Base-by-base conservation (phyloP, 202 grass and related monocot species). In the Cymbopogon flexuosus region DNA sequence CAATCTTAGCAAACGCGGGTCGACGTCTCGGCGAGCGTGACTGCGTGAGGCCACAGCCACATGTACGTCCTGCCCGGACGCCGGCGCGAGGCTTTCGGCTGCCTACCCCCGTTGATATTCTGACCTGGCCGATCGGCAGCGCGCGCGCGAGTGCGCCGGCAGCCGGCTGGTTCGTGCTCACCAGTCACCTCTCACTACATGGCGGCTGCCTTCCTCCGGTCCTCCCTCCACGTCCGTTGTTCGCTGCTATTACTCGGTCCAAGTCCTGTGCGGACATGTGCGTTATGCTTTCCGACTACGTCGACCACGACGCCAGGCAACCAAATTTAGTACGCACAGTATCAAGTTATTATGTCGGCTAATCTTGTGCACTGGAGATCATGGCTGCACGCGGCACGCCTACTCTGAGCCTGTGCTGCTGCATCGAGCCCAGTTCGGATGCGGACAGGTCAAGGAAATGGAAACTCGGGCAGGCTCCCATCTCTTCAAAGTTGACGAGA, bases 251-350 rank as follows among this genome's bases (percentile, higher is more conserved):
- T 18, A 3, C 73, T 8, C 10, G 75, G 59, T 34, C 75, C 74
- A 78, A 47, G 39, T 45, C 42, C 40, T 22, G 41, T 5, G 61
- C 61, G 41, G 1, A 6, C 41, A 35, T 51, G 61, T 66, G 76
- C 29, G 76, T 59, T 59, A 10, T 65, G 76, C 61, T 52, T 47
- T 65, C 61, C 76, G 36, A 78, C 62, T 47, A 51, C 52, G 70
- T 5, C 30, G 70, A 75, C 45, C 39, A 33, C 23, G 66, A 2
- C 13, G 35, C 35, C 35, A 10, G 36, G 22, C 0, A 36, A 9
- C 72, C 51, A 40, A 39, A 58, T 59, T 8, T 39, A n/a, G n/a
- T n/a, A n/a, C n/a, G n/a, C n/a, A n/a, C n/a, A 58, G 42, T 45
- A 45, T 45, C 42, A 45, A 14, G 4, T 0, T 15, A 14, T 30